These are phyloP conservation scores for Mortierella sp. DNA, from an alignment of 371 early-diverging fungal genomes.

Conservation along the genomic window DNA sequence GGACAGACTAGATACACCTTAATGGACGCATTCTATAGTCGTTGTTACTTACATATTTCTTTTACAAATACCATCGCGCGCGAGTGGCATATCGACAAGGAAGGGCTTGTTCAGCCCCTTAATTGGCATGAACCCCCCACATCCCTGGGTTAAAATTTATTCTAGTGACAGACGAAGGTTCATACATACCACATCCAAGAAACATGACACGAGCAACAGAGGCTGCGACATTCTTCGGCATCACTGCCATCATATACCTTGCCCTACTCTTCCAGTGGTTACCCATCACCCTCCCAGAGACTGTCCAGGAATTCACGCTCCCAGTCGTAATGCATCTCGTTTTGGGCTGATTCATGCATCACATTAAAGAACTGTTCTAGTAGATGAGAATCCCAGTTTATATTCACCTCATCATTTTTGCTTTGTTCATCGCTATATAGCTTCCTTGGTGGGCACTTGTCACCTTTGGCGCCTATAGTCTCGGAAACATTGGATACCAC, in stretches of 20 bases:
- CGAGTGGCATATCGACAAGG: too few species aligned
- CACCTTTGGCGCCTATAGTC: constrained; percentile 86
- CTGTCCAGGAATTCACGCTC: constrained; percentile 65
- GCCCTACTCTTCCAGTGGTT: constrained; percentile 64
- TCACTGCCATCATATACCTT: constrained; percentile 59
- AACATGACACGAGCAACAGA: constrained; percentile 79
- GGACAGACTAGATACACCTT: too few species aligned
- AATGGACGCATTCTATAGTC: too few species aligned
- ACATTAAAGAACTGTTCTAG: neutral
- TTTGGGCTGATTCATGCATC: neutral
- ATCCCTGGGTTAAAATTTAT: too few species aligned
- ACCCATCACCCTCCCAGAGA: constrained; percentile 64
- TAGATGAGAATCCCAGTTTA: neutral
- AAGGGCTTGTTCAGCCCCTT: too few species aligned
- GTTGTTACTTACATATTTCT: too few species aligned
- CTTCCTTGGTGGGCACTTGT: constrained; percentile 88
- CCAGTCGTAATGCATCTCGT: constrained; percentile 61
- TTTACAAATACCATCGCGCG: too few species aligned
- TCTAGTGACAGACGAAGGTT: too few species aligned
- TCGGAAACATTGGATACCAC: constrained; percentile 86
- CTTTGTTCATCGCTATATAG: too few species aligned
- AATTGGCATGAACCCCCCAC: too few species aligned
- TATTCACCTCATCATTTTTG: neutral
- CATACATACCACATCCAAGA: constrained; percentile 10
- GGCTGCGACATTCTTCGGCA: constrained; percentile 60